Evolutionary conservation across 805 yeast genomes (phyloP), one percentile per base, ranked within the genome.

Genomic region (Metschnikowia picachoensis): DNA sequence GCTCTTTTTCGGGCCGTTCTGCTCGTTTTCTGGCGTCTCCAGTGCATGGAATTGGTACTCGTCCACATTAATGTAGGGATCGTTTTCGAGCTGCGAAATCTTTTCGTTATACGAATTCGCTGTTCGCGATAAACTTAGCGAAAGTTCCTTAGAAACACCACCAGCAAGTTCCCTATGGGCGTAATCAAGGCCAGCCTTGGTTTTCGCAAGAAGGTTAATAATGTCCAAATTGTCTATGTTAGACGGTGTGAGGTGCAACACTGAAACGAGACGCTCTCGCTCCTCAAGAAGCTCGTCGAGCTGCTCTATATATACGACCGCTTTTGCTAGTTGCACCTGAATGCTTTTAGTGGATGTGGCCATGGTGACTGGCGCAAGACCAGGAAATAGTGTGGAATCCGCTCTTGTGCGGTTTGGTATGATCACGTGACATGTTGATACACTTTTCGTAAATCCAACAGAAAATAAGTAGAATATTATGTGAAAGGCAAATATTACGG

Each of bases 161-260:
- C 37, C 32, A 29, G 36, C 40, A n/a, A 66, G 45, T 42, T 69
- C 74, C 12, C 58, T 61, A 35, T 61, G 62, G 20, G 67, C 49
- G 43, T 62, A 67, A 25, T 46, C 55, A 31, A 71, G 55, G 36
- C 59, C 57, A 43, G 67, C 58, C 37, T 54, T 46, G 31, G 63
- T 52, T 48, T 61, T 61, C 28, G 57, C 53, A 37, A 72, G 57
- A 33, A 57, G 55, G 35, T 52, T 60, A 30, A 67, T 60, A 20
- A 72, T 44, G 37, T 70, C 76, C 51, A 59, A 60, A 45, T 67
- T 69, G 47, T 72, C 76, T 35, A 68, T 62, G 12, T 64, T 46
- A 8, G 73, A 67, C 3, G 77, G 77, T 20, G 66, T 56, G 30
- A 71, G 61, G 30, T 61, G 53, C 32, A 72, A 60, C 13, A 62